Evolutionary conservation across 805 yeast genomes (phyloP).

Genomic region (Suhomyces tanzawaensis): DNA sequence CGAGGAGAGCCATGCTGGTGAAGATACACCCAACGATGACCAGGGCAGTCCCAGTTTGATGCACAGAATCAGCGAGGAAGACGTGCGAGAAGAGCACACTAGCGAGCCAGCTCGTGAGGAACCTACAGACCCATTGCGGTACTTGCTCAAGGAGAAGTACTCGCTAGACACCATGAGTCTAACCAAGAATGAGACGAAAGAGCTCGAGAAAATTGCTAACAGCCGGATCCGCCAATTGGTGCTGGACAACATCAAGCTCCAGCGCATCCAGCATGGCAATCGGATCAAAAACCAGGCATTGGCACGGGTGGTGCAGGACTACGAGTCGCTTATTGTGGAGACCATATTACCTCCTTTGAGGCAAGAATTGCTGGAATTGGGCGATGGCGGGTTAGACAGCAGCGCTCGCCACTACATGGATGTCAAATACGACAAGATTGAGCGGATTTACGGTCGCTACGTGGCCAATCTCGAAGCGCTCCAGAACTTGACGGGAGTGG

Average conservation of each 20-base stretch:
- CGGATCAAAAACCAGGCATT: conserved; percentile 23
- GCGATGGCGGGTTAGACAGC: not conserved
- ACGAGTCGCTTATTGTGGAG: conserved; percentile 28
- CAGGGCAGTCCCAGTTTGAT: not conserved
- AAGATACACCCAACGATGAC: not conserved
- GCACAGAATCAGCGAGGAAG: not conserved
- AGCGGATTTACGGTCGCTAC: conserved; percentile 8
- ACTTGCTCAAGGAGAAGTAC: conserved; percentile 26
- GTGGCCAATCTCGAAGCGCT: conserved; percentile 7
- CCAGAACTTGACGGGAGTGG: conserved; percentile 3
- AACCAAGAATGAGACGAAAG: not conserved
- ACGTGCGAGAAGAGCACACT: not conserved
- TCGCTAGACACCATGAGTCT: conserved; percentile 17
- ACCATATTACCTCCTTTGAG: conserved; percentile 30
- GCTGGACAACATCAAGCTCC: conserved; percentile 27
- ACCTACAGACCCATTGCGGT: conserved; percentile 14
- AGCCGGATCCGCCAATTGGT: conserved; percentile 22
- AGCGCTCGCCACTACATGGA: conserved; percentile 2
- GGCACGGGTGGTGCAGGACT: conserved; percentile 20
- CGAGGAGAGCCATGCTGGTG: too few species aligned
- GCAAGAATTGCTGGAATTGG: conserved; percentile 12
- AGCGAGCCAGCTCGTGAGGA: not conserved
- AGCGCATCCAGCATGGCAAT: conserved; percentile 17
- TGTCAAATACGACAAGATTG: conserved; percentile 6
- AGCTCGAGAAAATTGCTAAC: conserved; percentile 8